These are phyloP conservation scores for Calonectria hawksworthii DNA, from an alignment of 2,329 filamentous ascomycete species.

Conservation along the genomic window DNA sequence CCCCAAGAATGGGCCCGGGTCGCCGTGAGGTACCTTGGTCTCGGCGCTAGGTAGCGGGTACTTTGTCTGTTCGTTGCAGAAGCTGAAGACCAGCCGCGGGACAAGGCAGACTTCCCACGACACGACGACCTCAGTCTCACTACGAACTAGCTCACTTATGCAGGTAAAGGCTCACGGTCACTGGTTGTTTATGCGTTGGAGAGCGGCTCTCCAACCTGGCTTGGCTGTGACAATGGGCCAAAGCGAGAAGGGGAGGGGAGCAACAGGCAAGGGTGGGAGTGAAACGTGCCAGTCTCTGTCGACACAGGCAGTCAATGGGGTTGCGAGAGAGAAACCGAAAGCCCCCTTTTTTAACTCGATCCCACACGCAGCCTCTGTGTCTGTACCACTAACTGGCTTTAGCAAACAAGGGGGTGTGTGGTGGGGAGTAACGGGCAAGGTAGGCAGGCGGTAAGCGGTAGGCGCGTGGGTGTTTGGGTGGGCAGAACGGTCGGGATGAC, in stretches of 20 bases:
- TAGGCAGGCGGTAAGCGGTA: conserved; percentile 27
- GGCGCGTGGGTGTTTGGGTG: conserved; percentile 20
- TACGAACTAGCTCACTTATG: conserved; percentile 8
- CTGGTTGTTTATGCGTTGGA: conserved; percentile 1
- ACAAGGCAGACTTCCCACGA: conserved; percentile 25
- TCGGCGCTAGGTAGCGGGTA: conserved; percentile 22
- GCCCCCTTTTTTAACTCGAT: not conserved
- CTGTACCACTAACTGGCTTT: not conserved
- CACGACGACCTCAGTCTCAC: conserved; percentile 1
- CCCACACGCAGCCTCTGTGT: not conserved
- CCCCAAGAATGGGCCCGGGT: conserved; percentile 14
- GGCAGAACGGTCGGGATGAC: conserved; percentile 40
- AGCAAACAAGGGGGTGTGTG: conserved; percentile 11
- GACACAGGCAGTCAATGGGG: not conserved
- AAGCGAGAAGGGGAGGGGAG: not conserved
- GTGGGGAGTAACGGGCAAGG: not conserved
- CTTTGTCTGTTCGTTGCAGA: conserved; percentile 3
- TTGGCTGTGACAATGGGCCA: not conserved
- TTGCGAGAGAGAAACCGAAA: not conserved
- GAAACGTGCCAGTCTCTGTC: conserved; percentile 3
- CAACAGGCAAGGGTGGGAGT: not conserved
- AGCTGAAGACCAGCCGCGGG: conserved; percentile 17
- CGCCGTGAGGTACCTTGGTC: conserved; percentile 18
- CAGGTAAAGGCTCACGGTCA: not conserved
- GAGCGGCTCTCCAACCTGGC: not conserved